phyloP scores from a whole-genome alignment of 441 rosid genomes.

The Corymbia citriodora region DNA sequence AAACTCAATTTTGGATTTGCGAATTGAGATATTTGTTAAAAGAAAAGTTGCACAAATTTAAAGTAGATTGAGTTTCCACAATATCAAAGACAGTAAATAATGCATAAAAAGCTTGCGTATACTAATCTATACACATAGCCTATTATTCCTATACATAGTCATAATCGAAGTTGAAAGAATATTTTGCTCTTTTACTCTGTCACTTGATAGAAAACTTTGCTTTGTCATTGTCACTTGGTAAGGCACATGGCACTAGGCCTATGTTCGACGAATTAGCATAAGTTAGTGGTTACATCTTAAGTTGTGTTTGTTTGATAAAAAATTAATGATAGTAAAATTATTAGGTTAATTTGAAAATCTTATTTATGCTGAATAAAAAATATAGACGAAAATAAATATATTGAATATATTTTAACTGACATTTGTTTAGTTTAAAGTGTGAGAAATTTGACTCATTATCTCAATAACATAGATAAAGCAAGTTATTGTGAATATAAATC shows the following conservation, averaged over 20 bases:
- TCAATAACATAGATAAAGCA: not conserved
- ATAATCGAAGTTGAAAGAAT: too few relatives aligned
- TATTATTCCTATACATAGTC: not conserved
- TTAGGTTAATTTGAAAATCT: too few relatives aligned
- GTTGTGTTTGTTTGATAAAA: too few relatives aligned
- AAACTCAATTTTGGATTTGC: not conserved
- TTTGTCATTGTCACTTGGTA: not conserved
- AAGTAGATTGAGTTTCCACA: not conserved
- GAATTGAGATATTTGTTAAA: not conserved
- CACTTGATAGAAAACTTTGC: not conserved
- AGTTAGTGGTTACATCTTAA: too few relatives aligned
- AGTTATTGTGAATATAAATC: not conserved
- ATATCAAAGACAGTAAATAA: not conserved
- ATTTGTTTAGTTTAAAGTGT: too few relatives aligned
- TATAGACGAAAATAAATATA: too few relatives aligned
- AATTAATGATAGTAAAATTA: too few relatives aligned
- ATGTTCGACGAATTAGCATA: too few relatives aligned
- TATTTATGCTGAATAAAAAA: too few relatives aligned
- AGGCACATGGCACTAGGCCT: not conserved
- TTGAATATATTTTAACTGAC: not conserved
- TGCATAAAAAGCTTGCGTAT: too few relatives aligned
- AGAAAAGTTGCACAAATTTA: not conserved
- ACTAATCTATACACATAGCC: fast-evolving
- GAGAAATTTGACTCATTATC: not conserved
- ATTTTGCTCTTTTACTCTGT: not conserved